These are phyloP conservation scores for Tetratostichococcus sp. DNA, from an alignment of 139 green algal genomes.

Conservation along the genomic window DNA sequence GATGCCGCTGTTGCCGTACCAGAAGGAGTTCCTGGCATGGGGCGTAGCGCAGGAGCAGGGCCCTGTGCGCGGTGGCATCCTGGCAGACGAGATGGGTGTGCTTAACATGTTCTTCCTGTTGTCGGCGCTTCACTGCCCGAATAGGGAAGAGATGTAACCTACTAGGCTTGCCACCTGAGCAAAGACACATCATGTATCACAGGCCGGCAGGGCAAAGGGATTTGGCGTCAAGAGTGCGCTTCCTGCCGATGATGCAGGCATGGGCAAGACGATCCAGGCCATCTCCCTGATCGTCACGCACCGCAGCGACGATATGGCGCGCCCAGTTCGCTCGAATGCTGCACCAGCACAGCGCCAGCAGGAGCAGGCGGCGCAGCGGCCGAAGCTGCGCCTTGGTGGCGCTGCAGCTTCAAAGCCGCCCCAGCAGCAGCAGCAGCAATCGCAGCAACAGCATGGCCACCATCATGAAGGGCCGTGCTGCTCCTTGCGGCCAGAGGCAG, in stretches of 20 bases:
- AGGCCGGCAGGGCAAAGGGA: no score
- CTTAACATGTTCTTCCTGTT: no score
- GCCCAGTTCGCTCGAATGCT: neutral
- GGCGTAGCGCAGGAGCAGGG: conserved; percentile 69
- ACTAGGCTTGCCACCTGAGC: no score
- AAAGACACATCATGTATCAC: no score
- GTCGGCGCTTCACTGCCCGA: no score
- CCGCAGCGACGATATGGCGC: conserved; percentile 37
- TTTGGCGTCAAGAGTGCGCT: no score
- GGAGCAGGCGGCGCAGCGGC: neutral
- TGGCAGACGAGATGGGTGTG: conserved; percentile 76
- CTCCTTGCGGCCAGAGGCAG: neutral
- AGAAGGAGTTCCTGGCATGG: conserved; percentile 88
- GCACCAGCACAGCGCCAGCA: neutral
- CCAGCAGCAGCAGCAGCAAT: neutral
- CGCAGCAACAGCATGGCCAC: neutral
- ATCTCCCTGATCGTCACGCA: conserved; percentile 78
- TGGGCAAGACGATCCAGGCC: conserved; percentile 82
- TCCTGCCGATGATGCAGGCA: no score
- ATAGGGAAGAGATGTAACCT: no score
- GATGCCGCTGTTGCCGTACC: conserved; percentile 88
- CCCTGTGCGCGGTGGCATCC: conserved; percentile 70
- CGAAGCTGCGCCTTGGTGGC: conserved; percentile 16
- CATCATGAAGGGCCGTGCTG: neutral
- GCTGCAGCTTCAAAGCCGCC: neutral